Evolutionary conservation across 345 rosid species (phyloP).

Genomic region (Hypericum perforatum): DNA sequence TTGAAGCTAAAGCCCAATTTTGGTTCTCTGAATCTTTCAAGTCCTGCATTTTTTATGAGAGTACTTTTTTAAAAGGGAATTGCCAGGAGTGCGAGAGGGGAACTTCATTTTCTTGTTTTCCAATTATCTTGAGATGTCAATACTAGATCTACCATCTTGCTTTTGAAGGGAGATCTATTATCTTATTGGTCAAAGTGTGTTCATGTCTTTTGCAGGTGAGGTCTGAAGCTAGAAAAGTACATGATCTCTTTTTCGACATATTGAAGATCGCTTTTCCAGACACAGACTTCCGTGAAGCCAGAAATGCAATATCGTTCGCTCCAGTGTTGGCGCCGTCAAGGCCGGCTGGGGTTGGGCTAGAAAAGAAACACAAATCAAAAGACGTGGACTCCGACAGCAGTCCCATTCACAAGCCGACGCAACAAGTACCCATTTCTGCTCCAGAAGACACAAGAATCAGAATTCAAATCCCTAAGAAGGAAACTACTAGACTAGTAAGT

Average conservation of each 20-base stretch:
- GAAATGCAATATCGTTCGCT: conserved; percentile 60
- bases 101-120: too few species aligned
- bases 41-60: too few species aligned
- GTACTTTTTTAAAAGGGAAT: too few species aligned
- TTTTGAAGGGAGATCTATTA: too few species aligned
- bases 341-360: conserved; percentile 36
- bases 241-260: conserved; percentile 89
- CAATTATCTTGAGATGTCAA: too few species aligned
- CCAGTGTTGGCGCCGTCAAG: conserved; percentile 41
- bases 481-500: conserved; percentile 49
- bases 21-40: too few species aligned
- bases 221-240: conserved; percentile 93
- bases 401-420: conserved; percentile 45
- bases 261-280: conserved; percentile 91
- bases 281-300: conserved; percentile 74
- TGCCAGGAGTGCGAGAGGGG: too few species aligned
- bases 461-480: conserved; percentile 59
- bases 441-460: conserved; percentile 65
- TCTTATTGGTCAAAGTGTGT: conserved; percentile 4
- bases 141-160: too few species aligned
- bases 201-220: conserved; percentile 51
- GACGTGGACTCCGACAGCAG: conserved; percentile 53
- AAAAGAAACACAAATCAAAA: conserved; percentile 53
- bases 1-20: too few species aligned
- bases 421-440: conserved; percentile 27